phyloP scores from a whole-genome alignment of 2,329 filamentous ascomycete species.

The Harringtonia lauricola region DNA sequence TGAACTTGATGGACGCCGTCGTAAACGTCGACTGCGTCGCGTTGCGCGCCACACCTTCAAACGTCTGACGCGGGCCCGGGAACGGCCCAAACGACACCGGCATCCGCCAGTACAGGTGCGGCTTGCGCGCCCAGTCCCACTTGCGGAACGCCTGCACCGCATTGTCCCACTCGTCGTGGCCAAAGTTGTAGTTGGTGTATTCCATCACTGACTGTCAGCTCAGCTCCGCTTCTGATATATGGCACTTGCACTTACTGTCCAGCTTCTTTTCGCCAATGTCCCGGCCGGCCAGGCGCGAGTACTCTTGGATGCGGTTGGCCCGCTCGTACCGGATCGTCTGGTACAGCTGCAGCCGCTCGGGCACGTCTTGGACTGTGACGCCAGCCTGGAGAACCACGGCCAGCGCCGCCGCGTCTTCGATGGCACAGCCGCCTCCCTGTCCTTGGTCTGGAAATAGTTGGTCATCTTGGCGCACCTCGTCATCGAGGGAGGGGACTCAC shows the following conservation, averaged over 20 bases:
- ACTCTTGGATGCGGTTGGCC: constrained; percentile 15
- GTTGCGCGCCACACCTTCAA: constrained; percentile 18
- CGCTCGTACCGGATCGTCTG: constrained; percentile 45
- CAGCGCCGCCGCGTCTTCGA: constrained; percentile 54
- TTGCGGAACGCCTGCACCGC: constrained; percentile 37
- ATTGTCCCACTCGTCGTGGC: constrained; percentile 47
- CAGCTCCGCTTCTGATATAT: too few relatives aligned
- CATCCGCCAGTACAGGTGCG: constrained; percentile 29
- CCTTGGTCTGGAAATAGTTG: constrained; percentile 28
- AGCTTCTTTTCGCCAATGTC: constrained; percentile 27
- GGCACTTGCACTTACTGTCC: constrained; percentile 27
- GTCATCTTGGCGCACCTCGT: rapidly evolving
- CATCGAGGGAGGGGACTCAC: constrained; percentile 20
- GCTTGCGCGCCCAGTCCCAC: constrained; percentile 30
- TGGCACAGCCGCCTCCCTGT: constrained; percentile 51
- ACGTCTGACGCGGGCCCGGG: constrained; percentile 29
- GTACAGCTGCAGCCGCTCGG: constrained; percentile 46
- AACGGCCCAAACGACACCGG: constrained; percentile 34
- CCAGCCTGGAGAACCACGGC: constrained; percentile 40
- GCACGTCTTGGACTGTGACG: constrained; percentile 32
- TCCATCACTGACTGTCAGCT: constrained; percentile 20
- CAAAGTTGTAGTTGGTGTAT: constrained; percentile 40
- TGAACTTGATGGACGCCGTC: constrained; percentile 37
- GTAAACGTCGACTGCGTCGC: constrained; percentile 22
- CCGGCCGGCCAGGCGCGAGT: constrained; percentile 37